Evolutionary conservation across 768 basidiomycete species (phyloP).

Genomic region (Mycena chlorophos): DNA sequence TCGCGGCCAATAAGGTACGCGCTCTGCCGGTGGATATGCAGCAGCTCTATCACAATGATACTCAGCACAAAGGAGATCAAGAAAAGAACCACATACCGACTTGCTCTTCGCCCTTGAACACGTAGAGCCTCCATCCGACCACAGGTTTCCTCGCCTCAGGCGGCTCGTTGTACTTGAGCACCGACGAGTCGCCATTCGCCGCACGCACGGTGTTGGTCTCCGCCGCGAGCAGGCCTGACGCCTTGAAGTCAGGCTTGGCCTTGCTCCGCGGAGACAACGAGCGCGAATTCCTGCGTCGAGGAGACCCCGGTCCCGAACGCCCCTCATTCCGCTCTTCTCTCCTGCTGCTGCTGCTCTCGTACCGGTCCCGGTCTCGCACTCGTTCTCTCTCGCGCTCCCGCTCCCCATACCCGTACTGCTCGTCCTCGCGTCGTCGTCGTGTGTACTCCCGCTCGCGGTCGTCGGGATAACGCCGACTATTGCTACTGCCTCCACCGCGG

Average conservation of each 20-base stretch:
- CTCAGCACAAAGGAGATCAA: not conserved
- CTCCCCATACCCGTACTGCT: conserved; percentile 33
- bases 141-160: conserved; percentile 94
- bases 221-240: conserved; percentile 90
- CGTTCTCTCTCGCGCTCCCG: conserved; percentile 44
- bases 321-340: conserved; percentile 29
- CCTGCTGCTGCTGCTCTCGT: conserved; percentile 31
- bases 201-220: conserved; percentile 90
- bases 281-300: conserved; percentile 46
- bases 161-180: conserved; percentile 97
- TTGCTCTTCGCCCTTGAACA: conserved; percentile 95
- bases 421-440: conserved; percentile 19
- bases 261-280: conserved; percentile 55
- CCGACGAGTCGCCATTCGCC: conserved; percentile 71
- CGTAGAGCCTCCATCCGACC: conserved; percentile 91
- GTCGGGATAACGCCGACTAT: conserved; percentile 3
- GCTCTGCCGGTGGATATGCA: conserved; percentile 92
- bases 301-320: conserved; percentile 72
- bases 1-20: conserved; percentile 94
- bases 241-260: conserved; percentile 85
- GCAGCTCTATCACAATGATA: conserved; percentile 57
- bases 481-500: conserved; percentile 12
- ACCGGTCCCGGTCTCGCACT: conserved; percentile 45
- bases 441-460: not conserved
- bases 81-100: conserved; percentile 58